These are phyloP conservation scores for Malbranchea zuffiana DNA, from an alignment of 2,329 filamentous ascomycete species.

Conservation along the genomic window DNA sequence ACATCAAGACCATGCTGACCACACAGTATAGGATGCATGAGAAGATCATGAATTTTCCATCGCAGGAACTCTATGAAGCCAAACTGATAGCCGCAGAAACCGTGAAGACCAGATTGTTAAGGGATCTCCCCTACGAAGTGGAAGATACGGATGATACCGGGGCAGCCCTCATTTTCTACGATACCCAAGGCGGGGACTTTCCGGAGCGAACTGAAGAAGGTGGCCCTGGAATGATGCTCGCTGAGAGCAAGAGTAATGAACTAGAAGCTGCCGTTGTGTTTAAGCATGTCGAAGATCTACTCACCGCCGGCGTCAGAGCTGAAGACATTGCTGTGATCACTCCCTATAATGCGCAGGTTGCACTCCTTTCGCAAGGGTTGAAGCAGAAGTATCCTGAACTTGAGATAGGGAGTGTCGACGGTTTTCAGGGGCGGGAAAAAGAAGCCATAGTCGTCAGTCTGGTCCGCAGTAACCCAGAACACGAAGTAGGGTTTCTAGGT, in stretches of 20 bases:
- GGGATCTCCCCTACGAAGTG: constrained; percentile 66
- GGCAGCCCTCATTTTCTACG: constrained; percentile 84
- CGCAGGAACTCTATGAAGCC: constrained; percentile 72
- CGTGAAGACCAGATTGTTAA: constrained; percentile 65
- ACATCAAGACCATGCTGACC: constrained; percentile 88
- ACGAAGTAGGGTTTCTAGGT: constrained; percentile 83
- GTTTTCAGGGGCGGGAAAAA: constrained; percentile 94
- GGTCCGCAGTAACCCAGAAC: constrained; percentile 78
- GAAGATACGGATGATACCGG: constrained; percentile 72
- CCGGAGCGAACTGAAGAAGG: constrained; percentile 71
- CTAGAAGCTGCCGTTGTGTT: constrained; percentile 75
- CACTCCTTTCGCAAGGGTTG: constrained; percentile 61
- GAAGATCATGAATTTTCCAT: constrained; percentile 89
- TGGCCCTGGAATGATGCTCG: constrained; percentile 45
- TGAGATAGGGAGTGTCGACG: constrained; percentile 92
- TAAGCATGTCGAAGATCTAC: constrained; percentile 62
- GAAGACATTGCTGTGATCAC: constrained; percentile 89
- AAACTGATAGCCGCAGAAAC: constrained; percentile 69
- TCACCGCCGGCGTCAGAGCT: constrained; percentile 66
- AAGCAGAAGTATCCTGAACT: constrained; percentile 74
- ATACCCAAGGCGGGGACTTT: constrained; percentile 91
- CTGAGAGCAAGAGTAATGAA: constrained; percentile 82
- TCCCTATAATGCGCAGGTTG: constrained; percentile 90
- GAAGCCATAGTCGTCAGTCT: constrained; percentile 87
- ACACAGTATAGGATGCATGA: constrained; percentile 98